These are phyloP conservation scores for Phalaenopsis hybrid DNA, from an alignment of 116 monocot species.

Conservation along the genomic window DNA sequence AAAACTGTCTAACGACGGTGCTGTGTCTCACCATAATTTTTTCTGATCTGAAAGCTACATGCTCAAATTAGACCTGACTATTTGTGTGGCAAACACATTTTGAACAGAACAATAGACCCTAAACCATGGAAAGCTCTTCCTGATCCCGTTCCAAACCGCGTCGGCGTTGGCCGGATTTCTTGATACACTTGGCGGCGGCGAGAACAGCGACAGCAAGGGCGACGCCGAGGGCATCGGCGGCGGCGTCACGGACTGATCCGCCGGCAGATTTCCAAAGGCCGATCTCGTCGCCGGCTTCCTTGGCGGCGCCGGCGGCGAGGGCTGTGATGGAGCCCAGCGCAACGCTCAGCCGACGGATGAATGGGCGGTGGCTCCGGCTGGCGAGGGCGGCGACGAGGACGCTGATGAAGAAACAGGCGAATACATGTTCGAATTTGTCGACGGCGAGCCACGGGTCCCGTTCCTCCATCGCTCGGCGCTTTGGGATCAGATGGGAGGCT, in stretches of 20 bases:
- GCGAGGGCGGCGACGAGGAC: conserved; percentile 22
- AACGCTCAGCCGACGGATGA: conserved; percentile 36
- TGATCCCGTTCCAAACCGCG: conserved; percentile 6
- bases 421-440: conserved; percentile 49
- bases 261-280: conserved; percentile 53
- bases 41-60: too few relatives aligned
- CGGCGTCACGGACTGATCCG: conserved; percentile 50
- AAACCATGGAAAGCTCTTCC: conserved; percentile 30
- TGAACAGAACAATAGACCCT: not conserved
- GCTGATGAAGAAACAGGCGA: conserved; percentile 53
- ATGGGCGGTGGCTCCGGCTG: conserved; percentile 14
- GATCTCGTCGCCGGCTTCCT: conserved; percentile 62
- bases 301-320: conserved; percentile 47
- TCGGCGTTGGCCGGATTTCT: not conserved
- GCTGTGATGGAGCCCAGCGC: conserved; percentile 32
- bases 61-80: too few relatives aligned
- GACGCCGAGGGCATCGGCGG: conserved; percentile 44
- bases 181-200: not conserved
- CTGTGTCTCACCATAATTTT: too few relatives aligned
- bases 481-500: not conserved
- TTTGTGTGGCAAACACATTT: too few relatives aligned
- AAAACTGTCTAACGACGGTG: too few relatives aligned
- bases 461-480: conserved; percentile 16
- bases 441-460: conserved; percentile 41
- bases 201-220: conserved; percentile 26